phyloP scores from a whole-genome alignment of 78 protist genomes.

The Guillardia theta region DNA sequence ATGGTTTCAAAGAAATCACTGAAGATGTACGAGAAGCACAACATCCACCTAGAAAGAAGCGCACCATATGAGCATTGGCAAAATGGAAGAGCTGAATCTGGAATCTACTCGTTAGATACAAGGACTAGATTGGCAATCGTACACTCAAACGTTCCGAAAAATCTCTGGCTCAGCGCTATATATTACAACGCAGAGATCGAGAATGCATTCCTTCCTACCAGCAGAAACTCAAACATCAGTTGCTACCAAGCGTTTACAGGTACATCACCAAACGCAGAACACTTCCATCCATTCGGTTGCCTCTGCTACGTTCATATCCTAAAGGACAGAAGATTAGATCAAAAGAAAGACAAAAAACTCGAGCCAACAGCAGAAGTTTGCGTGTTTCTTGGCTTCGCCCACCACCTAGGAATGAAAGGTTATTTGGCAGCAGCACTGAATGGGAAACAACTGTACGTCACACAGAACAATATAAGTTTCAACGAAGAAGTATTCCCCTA shows the following conservation, averaged over 20 bases:
- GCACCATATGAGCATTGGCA: background rate
- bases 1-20: background rate
- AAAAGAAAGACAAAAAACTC: background rate
- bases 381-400: background rate
- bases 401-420: background rate
- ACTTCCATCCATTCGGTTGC: background rate
- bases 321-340: background rate
- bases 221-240: background rate
- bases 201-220: background rate
- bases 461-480: no score
- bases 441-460: background rate
- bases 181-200: background rate
- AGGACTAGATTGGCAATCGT: background rate
- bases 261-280: background rate
- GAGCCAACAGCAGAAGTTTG: background rate
- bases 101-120: background rate
- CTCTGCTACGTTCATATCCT: background rate
- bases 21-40: background rate
- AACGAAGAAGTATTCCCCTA: no score
- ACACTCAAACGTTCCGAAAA: background rate
- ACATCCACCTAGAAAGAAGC: background rate
- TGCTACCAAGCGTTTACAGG: background rate
- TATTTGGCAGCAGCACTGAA: background rate
- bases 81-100: background rate
- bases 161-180: background rate